These are phyloP conservation scores for Juncus effusus DNA, from an alignment of 176 grass and related monocot genomes.

Conservation along the genomic window DNA sequence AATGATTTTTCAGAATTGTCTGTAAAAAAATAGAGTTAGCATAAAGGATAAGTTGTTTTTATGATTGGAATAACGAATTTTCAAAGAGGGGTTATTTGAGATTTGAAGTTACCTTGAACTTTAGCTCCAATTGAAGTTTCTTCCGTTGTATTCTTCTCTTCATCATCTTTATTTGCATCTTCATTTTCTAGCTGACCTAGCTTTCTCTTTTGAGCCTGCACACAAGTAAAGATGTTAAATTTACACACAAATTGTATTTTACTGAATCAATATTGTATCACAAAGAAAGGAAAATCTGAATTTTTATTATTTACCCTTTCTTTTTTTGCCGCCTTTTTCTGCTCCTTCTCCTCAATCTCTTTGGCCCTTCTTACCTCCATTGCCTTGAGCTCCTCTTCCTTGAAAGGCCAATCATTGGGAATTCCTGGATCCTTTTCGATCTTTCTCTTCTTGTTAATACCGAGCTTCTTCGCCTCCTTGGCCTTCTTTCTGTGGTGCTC, in stretches of 20 bases:
- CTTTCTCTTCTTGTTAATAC: constrained; percentile 42
- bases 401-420: constrained; percentile 96
- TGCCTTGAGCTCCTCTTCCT: constrained; percentile 83
- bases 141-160: constrained; percentile 37
- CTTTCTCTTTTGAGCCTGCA: constrained; percentile 78
- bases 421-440: constrained; percentile 96
- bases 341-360: constrained; percentile 76
- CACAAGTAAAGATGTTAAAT: constrained; percentile 2
- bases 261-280: background rate
- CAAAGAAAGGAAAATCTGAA: background rate
- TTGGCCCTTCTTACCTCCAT: constrained; percentile 56
- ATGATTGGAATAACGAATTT: constrained; percentile 2
- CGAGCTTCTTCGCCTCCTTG: constrained; percentile 49
- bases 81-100: no score
- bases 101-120: constrained; percentile 55
- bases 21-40: constrained; percentile 25
- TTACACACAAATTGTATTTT: constrained; percentile 16
- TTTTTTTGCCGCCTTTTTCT: constrained; percentile 82
- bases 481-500: constrained; percentile 99
- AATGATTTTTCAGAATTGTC: constrained; percentile 92
- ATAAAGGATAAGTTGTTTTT: background rate
- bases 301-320: constrained; percentile 53
- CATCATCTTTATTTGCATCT: constrained; percentile 45
- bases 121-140: constrained; percentile 37
- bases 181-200: constrained; percentile 56